These are phyloP conservation scores for Myochromella boudieri DNA, from an alignment of 768 basidiomycete species.

Conservation along the genomic window DNA sequence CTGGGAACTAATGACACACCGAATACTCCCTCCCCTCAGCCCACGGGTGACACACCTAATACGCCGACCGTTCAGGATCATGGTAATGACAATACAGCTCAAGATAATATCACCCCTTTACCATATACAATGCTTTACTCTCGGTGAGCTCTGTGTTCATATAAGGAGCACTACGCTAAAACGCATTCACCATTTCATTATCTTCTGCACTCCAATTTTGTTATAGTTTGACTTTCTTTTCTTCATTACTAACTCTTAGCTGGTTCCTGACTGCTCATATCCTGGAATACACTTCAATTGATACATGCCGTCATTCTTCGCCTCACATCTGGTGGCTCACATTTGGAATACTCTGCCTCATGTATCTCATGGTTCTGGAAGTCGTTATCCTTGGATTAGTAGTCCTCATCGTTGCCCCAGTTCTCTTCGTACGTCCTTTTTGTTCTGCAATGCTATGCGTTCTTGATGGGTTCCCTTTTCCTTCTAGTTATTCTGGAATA, in stretches of 20 bases:
- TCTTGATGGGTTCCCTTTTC: not conserved
- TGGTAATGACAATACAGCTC: not conserved
- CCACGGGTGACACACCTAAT: not conserved
- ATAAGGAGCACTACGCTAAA: too few species aligned
- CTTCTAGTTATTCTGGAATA: constrained; percentile 69
- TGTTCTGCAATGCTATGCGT: not conserved
- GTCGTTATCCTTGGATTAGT: constrained; percentile 73
- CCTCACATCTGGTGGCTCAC: constrained; percentile 88
- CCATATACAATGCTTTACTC: constrained; percentile 32
- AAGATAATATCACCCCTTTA: constrained; percentile 9
- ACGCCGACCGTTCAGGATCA: constrained; percentile 5
- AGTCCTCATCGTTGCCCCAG: constrained; percentile 76
- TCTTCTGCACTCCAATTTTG: not conserved
- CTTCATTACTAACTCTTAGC: constrained; percentile 68
- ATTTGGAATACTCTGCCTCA: constrained; percentile 76
- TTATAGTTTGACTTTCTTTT: constrained; percentile 58
- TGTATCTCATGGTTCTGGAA: constrained; percentile 71
- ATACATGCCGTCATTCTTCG: constrained; percentile 68
- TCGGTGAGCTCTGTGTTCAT: constrained; percentile 37
- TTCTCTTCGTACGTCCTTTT: constrained; percentile 65
- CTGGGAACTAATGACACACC: not conserved
- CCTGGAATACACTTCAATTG: constrained; percentile 72
- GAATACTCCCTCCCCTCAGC: not conserved
- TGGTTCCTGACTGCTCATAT: constrained; percentile 87
- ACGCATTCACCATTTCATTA: too few species aligned